Base-by-base conservation (phyloP, 768 basidiomycete genomes). In the Rhizopogon vinicolor region DNA sequence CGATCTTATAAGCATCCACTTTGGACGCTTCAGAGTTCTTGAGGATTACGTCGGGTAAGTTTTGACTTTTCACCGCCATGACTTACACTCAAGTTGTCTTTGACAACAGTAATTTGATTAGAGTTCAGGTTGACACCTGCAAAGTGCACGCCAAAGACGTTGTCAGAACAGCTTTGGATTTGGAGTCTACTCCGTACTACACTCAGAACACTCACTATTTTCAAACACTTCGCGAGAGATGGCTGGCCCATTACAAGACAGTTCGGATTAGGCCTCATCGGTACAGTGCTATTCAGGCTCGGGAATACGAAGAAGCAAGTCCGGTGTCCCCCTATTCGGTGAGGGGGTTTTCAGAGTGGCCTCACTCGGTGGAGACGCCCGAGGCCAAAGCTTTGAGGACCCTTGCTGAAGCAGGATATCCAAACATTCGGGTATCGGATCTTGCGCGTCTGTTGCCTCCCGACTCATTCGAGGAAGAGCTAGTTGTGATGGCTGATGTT, bases 401-500 rank as follows among this genome's bases (percentile, higher is more conserved):
- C 13, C 60, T 78, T 9, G 66, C 74, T 3, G 64, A 65, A 29
- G 64, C 62, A 0, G 70, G 72, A n/a, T 73, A 72, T 46, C 1
- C 0, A 7, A 25, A 22, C 37, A 53, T 72, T 5, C 58, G 40
- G 8, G 39, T 41, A 10, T 33, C 54, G 6, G 65, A 68, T 35
- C 59, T 69, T 8, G 46, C 56, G 7, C 51, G 55, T 35, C 59
- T 69, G n/a, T 40, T 48, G n/a, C 54, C 63, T 25, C 14, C 53
- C 29, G 60, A 70, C 51, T 22, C 41, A 12, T 68, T 42, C 54
- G 63, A 69, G 31, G 68, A 75, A 39, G 81, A 78, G 50, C 53
- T 81, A 5, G 58, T 62, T 2, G 71, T 82, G 3, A 79, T 79
- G 75, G 75, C 80, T 0, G 74, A 74, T 16, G 76, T 80, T 1